phyloP scores from a whole-genome alignment of 495 filamentous ascomycete genomes.

The Neurospora sp. region DNA sequence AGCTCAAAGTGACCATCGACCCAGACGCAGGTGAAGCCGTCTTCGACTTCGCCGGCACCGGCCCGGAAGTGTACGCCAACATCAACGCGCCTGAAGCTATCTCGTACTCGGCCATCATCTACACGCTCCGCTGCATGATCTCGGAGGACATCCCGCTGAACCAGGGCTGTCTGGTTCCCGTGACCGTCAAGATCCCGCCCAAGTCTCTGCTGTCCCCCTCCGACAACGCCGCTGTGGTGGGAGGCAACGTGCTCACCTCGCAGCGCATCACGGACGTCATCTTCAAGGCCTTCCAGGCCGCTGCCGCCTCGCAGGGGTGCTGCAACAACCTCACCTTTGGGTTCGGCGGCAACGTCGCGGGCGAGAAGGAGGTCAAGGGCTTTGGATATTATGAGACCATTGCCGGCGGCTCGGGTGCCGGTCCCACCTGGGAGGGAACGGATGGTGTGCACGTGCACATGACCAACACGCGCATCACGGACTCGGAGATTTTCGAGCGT shows the following conservation, averaged over 20 bases:
- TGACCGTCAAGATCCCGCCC: conserved; percentile 75
- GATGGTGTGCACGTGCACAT: conserved; percentile 91
- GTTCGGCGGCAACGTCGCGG: conserved; percentile 69
- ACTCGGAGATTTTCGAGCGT: conserved; percentile 90
- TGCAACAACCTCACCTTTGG: conserved; percentile 87
- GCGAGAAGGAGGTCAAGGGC: conserved; percentile 50
- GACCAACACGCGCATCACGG: conserved; percentile 99
- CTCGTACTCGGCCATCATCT: conserved; percentile 93
- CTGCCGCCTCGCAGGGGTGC: conserved; percentile 83
- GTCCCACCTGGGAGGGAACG: conserved; percentile 78
- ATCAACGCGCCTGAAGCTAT: conserved; percentile 93
- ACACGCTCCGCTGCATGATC: conserved; percentile 88
- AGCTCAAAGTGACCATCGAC: conserved; percentile 76
- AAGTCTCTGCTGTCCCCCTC: conserved; percentile 79
- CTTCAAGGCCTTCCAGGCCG: conserved; percentile 79
- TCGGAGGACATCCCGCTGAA: conserved; percentile 91
- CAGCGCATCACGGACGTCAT: conserved; percentile 95
- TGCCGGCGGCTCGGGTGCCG: conserved; percentile 84
- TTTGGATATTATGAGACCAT: conserved; percentile 99
- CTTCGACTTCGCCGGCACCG: conserved; percentile 88
- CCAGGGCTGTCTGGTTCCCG: conserved; percentile 86
- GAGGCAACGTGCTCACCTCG: conserved; percentile 85
- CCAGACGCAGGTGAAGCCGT: conserved; percentile 71
- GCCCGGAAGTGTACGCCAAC: conserved; percentile 87
- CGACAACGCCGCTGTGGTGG: conserved; percentile 82